A percentile compares a stretch with the other conserved stretches of the same genome.
These are phyloP conservation scores for Jackrogersella minutella DNA, from an alignment of 495 filamentous ascomycete species.

Conservation along the genomic window DNA sequence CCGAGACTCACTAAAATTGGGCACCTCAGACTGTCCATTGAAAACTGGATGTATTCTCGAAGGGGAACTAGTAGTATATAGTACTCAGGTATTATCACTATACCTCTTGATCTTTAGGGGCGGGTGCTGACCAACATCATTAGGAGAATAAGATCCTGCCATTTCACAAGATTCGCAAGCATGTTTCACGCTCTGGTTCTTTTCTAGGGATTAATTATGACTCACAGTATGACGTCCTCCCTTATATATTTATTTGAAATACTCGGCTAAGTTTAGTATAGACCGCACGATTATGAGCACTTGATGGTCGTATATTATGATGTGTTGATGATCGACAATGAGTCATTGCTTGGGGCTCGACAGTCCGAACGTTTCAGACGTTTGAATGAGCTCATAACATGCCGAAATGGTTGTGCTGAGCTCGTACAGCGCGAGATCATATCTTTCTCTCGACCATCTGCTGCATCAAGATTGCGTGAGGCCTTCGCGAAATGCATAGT, in stretches of 20 bases:
- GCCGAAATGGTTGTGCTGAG: slow-evolving; percentile 65
- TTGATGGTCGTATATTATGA: slow-evolving; percentile 88
- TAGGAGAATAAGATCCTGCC: slow-evolving; percentile 64
- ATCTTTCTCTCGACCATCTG: slow-evolving; percentile 62
- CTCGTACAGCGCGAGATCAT: slow-evolving; percentile 68
- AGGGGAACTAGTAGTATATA: slow-evolving; percentile 83
- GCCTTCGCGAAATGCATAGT: slow-evolving; percentile 72
- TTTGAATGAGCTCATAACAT: slow-evolving; percentile 65
- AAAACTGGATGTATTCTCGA: slow-evolving; percentile 75
- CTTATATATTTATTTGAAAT: background rate
- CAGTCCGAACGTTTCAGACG: slow-evolving; percentile 67
- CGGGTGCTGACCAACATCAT: slow-evolving; percentile 18
- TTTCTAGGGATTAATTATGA: slow-evolving; percentile 74
- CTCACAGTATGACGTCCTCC: slow-evolving; percentile 63
- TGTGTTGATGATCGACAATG: slow-evolving; percentile 73
- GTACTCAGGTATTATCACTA: slow-evolving; percentile 57
- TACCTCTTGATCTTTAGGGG: background rate
- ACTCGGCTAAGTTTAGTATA: slow-evolving; percentile 41
- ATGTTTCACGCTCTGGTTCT: slow-evolving; percentile 75
- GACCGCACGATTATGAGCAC: slow-evolving; percentile 73
- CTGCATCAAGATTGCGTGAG: slow-evolving; percentile 60
- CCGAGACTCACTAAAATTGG: slow-evolving; percentile 65
- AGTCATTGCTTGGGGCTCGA: slow-evolving; percentile 66
- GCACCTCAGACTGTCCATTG: slow-evolving; percentile 62
- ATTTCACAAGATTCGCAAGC: slow-evolving; percentile 83